Base-by-base conservation (phyloP, 2,329 filamentous ascomycete genomes). In the Hysterium pulicare region DNA sequence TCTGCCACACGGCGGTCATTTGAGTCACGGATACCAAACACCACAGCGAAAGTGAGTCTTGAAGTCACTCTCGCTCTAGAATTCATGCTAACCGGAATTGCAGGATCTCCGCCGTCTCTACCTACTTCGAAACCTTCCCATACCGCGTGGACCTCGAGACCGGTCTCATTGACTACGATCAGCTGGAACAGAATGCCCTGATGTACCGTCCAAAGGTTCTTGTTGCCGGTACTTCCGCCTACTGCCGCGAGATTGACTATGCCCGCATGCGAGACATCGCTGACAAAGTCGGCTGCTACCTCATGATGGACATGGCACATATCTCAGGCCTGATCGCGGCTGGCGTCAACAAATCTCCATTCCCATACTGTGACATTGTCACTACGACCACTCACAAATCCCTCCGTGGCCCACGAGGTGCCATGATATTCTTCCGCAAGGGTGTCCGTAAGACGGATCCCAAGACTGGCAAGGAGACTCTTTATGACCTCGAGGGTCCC, bases 371-470 rank as follows among this genome's bases (percentile, higher is more conserved):
- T 52, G 93, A 98, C 67, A 85, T 98, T 46, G 93, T 98, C 52
- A 98, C 93, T 36, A 98, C 93, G 17, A 98, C 93, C 28, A 96
- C 89, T 49, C 93, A 98, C 79, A 98, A 98, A 77, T 95, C 89
- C 46, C 81, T 98, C 50, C 87, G 93, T 64, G 93, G 93, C 28
- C 93, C 93, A 28, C 84, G 93, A 62, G 93, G 93, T 55, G 93
- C 93, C 59, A 87, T 98, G 82, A 98, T 98, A 69, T 98, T 98
- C 79, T 98, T 84, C 82, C 86, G 93, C 58, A 94, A 88, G 71
- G 93, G 93, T 50, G 86, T 96, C 24, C 80, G 91, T 55, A 83
- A 81, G 65, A 82, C 84, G 40, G 86, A 95, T 67, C 72, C 84
- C 48, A 95, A 95, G 78, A 89, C 85, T 37, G 90, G 90, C 62